These are phyloP conservation scores for Chionographis japonica DNA, from an alignment of 106 monocot genomes.

Conservation along the genomic window DNA sequence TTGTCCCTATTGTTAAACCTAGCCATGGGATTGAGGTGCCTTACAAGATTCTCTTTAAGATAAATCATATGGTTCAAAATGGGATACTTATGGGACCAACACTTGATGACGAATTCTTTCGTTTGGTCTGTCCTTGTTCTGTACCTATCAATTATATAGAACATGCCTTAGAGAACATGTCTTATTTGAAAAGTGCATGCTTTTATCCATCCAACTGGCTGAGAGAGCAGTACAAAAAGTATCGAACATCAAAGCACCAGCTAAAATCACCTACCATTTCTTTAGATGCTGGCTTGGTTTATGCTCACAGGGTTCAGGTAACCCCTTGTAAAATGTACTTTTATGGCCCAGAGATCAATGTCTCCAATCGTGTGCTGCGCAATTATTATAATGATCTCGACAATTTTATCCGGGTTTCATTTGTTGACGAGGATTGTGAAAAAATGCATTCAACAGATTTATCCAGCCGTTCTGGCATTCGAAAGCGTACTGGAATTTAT, in stretches of 20 bases:
- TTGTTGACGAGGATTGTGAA: constrained; percentile 77
- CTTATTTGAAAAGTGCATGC: constrained; percentile 45
- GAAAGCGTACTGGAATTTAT: no score
- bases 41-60: constrained; percentile 68
- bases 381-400: constrained; percentile 44
- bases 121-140: constrained; percentile 25
- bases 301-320: constrained; percentile 75
- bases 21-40: constrained; percentile 26
- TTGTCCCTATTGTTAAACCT: constrained; percentile 74
- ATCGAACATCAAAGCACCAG: constrained; percentile 8
- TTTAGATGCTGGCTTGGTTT: constrained; percentile 70
- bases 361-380: constrained; percentile 86
- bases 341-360: constrained; percentile 75
- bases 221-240: constrained; percentile 28
- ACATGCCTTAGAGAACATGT: constrained; percentile 59
- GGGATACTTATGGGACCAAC: constrained; percentile 82
- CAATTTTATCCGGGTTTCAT: constrained; percentile 83
- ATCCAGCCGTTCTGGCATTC: no score
- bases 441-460: constrained; percentile 65
- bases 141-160: constrained; percentile 40
- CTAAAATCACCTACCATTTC: constrained; percentile 31
- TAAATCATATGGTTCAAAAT: constrained; percentile 84
- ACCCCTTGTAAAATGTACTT: constrained; percentile 84
- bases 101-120: constrained; percentile 50
- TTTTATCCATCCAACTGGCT: constrained; percentile 65